Evolutionary conservation across 1,139 yeast species (phyloP), one percentile per base, ranked within the genome.

Genomic region (Pichia sp.): DNA sequence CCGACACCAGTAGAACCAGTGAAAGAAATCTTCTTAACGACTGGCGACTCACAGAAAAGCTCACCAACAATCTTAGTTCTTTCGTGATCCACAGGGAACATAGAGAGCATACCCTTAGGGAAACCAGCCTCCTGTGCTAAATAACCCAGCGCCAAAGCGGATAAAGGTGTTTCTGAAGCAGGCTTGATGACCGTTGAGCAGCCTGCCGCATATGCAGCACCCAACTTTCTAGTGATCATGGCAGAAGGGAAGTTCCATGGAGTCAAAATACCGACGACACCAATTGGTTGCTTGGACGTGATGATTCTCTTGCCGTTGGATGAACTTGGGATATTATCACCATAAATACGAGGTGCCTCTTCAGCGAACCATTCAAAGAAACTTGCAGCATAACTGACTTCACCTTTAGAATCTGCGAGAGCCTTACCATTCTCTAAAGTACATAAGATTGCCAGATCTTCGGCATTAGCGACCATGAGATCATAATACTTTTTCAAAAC

Each of bases 221-320:
- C 96, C 32, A 83, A 72, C 59, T 91, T 91, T 53, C 97, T 73
- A 4, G 96, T 77, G 45, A 88, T 85, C 97, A 91, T 88, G 6
- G 96, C 94, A 37, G 80, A 69, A 16, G 98, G 97, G 65, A 91
- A 91, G 60, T 91, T 91, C 96, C 97, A 91, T 17, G 97, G 97
- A 6, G 96, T 86, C 50, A 91, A 68, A 42, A 88, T 74, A 27
- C 94, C 96, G 52, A 93, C 86, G 3, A 86, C 95, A 22, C 97
- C 97, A 39, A 88, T 71, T 19, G 96, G 94, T 57, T 83, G 93
- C 53, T 78, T 79, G 41, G 75, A 51, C 2, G 94, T 75, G 45
- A 78, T 60, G 33, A 83, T 81, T 52, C 87, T 69, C 53, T 70
- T 75, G 21, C 63, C 53, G 20, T 74, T 60, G 51, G 67, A 69